Percentiles rank a stretch among this genome's conserved stretches.
Evolutionary conservation across 208 protist genomes (phyloP).

Genomic region (Sergeia podlipaevii): DNA sequence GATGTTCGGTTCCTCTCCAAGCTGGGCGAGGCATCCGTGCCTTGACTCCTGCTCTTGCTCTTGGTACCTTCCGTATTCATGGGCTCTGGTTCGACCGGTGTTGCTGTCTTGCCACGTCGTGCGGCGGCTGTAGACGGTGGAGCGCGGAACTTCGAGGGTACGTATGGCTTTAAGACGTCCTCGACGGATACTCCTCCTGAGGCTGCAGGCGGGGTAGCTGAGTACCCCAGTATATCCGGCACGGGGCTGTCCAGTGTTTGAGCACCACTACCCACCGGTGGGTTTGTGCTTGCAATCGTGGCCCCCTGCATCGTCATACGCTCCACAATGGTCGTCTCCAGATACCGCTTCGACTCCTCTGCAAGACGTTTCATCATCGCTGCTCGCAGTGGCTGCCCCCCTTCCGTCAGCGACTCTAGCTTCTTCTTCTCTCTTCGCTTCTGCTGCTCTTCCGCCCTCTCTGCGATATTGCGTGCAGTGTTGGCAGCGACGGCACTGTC

Average conservation of each 20-base stretch:
- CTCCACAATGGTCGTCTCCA: slow-evolving; percentile 68
- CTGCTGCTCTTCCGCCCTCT: slow-evolving; percentile 10
- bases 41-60: slow-evolving; percentile 4
- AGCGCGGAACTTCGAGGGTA: slow-evolving; percentile 7
- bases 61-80: too few relatives aligned
- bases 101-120: not conserved
- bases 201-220: not conserved
- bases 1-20: not conserved
- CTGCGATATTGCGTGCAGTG: slow-evolving; percentile 27
- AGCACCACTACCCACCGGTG: too few relatives aligned
- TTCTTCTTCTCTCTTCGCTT: slow-evolving; percentile 15
- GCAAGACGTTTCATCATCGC: slow-evolving; percentile 58
- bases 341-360: slow-evolving; percentile 60
- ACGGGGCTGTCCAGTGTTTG: slow-evolving; percentile 6
- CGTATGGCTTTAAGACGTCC: slow-evolving; percentile 24
- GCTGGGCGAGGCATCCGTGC: too few relatives aligned
- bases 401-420: slow-evolving; percentile 17
- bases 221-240: slow-evolving; percentile 7
- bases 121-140: not conserved
- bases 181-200: not conserved
- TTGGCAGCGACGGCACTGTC: slow-evolving; percentile 23
- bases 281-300: not conserved
- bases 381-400: slow-evolving; percentile 27
- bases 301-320: slow-evolving; percentile 24
- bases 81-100: too few relatives aligned